A percentile compares a stretch with the other conserved stretches of the same genome.
These are phyloP conservation scores for Pisolithus orientalis DNA, from an alignment of 768 basidiomycete species.

Conservation along the genomic window DNA sequence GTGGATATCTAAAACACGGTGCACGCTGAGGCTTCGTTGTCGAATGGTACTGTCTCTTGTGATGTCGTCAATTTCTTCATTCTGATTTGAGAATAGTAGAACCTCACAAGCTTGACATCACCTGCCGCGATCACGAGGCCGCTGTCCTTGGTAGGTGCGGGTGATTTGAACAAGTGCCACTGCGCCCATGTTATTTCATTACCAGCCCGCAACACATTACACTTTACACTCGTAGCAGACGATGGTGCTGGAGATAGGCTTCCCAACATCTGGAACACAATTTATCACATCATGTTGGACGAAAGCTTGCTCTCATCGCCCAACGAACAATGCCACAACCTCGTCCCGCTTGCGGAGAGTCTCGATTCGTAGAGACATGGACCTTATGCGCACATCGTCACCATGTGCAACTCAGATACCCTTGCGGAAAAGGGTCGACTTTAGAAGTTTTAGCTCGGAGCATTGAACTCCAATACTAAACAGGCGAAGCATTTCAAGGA, in stretches of 20 bases:
- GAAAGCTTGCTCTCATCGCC: slow-evolving; percentile 18
- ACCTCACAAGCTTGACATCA: slow-evolving; percentile 20
- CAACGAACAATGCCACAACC: slow-evolving; percentile 22
- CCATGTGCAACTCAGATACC: slow-evolving; percentile 18
- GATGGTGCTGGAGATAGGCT: slow-evolving; percentile 10
- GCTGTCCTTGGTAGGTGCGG: slow-evolving; percentile 23
- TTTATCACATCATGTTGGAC: slow-evolving; percentile 25
- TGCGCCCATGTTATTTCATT: neutral
- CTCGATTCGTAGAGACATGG: slow-evolving; percentile 21
- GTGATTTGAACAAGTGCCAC: neutral
- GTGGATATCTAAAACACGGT: slow-evolving; percentile 47
- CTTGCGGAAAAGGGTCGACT: slow-evolving; percentile 17
- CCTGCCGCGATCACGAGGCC: slow-evolving; percentile 24
- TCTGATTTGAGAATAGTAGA: slow-evolving; percentile 6
- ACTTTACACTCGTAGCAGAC: slow-evolving; percentile 25
- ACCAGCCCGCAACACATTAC: slow-evolving; percentile 23
- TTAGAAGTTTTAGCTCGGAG: slow-evolving; percentile 15
- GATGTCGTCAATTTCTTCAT: neutral
- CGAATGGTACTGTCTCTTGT: neutral
- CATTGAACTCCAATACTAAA: slow-evolving; percentile 8
- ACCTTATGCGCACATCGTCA: slow-evolving; percentile 22
- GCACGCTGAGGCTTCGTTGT: slow-evolving; percentile 1
- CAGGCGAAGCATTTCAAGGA: slow-evolving; percentile 11
- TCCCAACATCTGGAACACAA: slow-evolving; percentile 24
- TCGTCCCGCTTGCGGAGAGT: slow-evolving; percentile 10